Conservation (phyloP, 345 rosid genomes). For the Orychophragmus violaceus region DNA sequence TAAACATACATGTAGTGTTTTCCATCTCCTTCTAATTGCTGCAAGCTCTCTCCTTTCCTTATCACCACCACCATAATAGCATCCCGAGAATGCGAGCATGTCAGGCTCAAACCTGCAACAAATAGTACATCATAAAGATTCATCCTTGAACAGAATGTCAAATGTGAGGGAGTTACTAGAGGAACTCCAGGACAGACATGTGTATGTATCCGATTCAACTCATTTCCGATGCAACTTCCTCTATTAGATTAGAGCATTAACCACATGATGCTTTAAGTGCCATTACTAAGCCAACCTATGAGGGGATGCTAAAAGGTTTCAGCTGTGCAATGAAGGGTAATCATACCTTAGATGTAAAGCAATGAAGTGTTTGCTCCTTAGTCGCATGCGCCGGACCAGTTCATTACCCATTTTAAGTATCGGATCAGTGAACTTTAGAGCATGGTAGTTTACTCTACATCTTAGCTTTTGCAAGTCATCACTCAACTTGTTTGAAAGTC, state of each 20-base stretch:
- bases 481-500: slow-evolving; percentile 83
- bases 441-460: slow-evolving; percentile 92
- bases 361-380: neutral
- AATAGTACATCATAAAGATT: neutral
- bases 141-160: neutral
- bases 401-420: slow-evolving; percentile 72
- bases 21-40: slow-evolving; percentile 94
- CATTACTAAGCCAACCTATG: neutral
- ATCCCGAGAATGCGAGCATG: slow-evolving; percentile 99
- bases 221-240: neutral
- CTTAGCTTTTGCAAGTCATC: slow-evolving; percentile 87
- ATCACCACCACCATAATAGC: slow-evolving; percentile 98
- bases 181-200: too few species aligned
- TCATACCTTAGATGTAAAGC: slow-evolving; percentile 89
- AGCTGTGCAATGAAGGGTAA: neutral
- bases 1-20: slow-evolving; percentile 67
- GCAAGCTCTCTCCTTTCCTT: slow-evolving; percentile 81
- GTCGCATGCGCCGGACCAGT: slow-evolving; percentile 67
- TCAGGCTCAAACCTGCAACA: slow-evolving; percentile 95
- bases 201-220: neutral
- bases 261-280: neutral
- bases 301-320: slow-evolving; percentile 4
- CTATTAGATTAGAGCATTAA: neutral
- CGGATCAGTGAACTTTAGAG: slow-evolving; percentile 78
- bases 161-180: neutral